Conservation (phyloP, 768 basidiomycete species). For the Mycena alexandri region DNA sequence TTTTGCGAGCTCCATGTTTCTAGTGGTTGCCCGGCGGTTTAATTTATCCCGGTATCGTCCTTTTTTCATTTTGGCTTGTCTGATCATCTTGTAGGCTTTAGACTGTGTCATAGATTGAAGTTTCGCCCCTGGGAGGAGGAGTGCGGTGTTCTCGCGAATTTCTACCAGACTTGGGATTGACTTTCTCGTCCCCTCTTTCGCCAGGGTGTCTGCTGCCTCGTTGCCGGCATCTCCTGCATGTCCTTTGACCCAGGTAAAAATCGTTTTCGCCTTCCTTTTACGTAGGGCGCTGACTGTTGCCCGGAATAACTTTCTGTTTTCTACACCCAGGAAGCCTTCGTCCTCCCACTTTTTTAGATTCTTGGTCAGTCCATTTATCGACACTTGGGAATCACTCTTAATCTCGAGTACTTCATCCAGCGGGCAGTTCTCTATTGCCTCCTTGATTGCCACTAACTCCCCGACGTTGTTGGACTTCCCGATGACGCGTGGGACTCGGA, state of each 20-base stretch:
- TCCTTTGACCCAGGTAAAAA: constrained; percentile 12
- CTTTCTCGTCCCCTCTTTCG: not conserved
- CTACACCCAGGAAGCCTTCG: not conserved
- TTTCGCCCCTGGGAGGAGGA: not conserved
- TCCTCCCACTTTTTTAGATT: constrained; percentile 11
- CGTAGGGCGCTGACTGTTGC: not conserved
- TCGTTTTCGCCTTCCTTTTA: constrained; percentile 2
- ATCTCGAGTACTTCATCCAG: not conserved
- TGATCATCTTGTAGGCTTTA: not conserved
- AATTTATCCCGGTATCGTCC: too few species aligned
- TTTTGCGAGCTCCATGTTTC: too few species aligned
- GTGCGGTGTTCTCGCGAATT: not conserved
- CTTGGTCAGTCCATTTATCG: constrained; percentile 8
- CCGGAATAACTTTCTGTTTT: not conserved
- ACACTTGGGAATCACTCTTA: not conserved
- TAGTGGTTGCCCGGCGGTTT: too few species aligned
- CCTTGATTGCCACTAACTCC: constrained; percentile 11
- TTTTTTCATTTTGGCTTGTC: not conserved
- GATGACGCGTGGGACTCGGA: not conserved
- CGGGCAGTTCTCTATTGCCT: not conserved
- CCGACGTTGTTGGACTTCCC: constrained; percentile 11
- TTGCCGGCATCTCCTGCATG: constrained; percentile 11
- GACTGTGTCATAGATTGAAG: not conserved
- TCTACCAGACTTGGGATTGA: not conserved
- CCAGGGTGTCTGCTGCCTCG: constrained; percentile 14